Base-by-base conservation (phyloP, 2,329 filamentous ascomycete genomes). In the Diaporthe sp. region DNA sequence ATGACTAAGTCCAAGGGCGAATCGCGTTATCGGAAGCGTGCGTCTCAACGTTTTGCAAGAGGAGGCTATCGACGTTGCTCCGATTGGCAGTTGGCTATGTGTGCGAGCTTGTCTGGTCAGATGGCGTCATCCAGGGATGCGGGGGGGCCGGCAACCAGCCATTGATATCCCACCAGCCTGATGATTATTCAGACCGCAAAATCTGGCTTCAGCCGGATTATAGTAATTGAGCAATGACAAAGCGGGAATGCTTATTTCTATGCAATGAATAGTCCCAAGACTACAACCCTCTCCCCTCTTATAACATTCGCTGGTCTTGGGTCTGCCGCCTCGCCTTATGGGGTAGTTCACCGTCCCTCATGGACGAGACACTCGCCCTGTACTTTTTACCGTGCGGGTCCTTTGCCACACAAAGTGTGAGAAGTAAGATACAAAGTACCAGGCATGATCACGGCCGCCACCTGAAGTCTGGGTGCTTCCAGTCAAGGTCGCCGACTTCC, bases 401-500 rank as follows among this genome's bases (percentile, higher is more conserved):
- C 19, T 13, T 25, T 37, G 22, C 6, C 19, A 25, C 7, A 15
- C 9, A n/a, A 3, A 34, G 6, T 49, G 9, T 15, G 17, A 9
- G 10, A 25, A 67, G 15, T 4, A 12, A 34, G 19, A 17, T 12
- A 3, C 42, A 6, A 39, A n/a, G 6, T 2, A 55, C 22, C 17
- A 34, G 7, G 31, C 12, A 19, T 17, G 37, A 22, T 55, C n/a
- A 69, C 7, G 65, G n/a, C n/a, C 65, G 65, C 93, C 92, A 94
- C 78, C 90, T 88, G 81, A 94, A 94, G 3, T 84, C 89, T 8
- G 93, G 92, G 82, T 94, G 92, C 78, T 87, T 89, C 91, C 91
- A 94, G 79, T 94, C 92, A 76, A 94, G 80, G 79, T 91, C 89
- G 77, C 90, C 86, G 22, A 93, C 84, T 79, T 91, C 84, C 79